Conservation (phyloP, 495 filamentous ascomycete genomes). For the Glonium stellatum region DNA sequence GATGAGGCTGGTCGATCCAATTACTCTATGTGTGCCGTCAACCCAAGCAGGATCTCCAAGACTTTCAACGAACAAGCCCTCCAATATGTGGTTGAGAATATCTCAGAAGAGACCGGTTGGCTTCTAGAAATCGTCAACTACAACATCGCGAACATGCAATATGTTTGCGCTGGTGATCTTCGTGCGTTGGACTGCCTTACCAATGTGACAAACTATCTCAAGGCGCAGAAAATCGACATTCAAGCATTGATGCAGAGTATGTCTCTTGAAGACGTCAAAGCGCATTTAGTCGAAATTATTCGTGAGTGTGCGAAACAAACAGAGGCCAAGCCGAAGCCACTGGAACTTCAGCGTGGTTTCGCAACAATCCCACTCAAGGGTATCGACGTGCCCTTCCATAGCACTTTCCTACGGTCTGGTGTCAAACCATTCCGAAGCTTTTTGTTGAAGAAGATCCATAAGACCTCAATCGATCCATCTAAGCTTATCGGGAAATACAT, state of each 20-base stretch:
- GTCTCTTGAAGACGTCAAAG: slow-evolving; percentile 75
- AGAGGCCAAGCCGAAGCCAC: slow-evolving; percentile 74
- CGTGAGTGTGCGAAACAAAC: slow-evolving; percentile 76
- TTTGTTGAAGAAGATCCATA: slow-evolving; percentile 98
- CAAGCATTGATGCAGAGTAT: slow-evolving; percentile 80
- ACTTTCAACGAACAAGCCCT: slow-evolving; percentile 96
- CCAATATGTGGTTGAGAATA: slow-evolving; percentile 89
- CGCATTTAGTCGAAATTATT: slow-evolving; percentile 78
- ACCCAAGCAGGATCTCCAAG: slow-evolving; percentile 92
- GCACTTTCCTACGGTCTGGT: slow-evolving; percentile 91
- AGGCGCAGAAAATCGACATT: slow-evolving; percentile 93
- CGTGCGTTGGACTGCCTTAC: slow-evolving; percentile 92
- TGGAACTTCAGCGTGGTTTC: slow-evolving; percentile 86
- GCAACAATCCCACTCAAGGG: slow-evolving; percentile 94
- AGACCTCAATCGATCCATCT: slow-evolving; percentile 91
- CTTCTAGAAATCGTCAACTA: slow-evolving; percentile 97
- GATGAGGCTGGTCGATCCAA: slow-evolving; percentile 88
- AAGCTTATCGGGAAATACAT: slow-evolving; percentile 98
- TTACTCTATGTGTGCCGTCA: slow-evolving; percentile 98
- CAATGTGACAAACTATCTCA: slow-evolving; percentile 86
- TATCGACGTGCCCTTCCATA: slow-evolving; percentile 98
- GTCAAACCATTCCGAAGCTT: slow-evolving; percentile 98
- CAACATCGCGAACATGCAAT: slow-evolving; percentile 98
- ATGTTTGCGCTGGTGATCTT: slow-evolving; percentile 94
- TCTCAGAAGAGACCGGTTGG: slow-evolving; percentile 88